These are phyloP conservation scores for Colletotrichum nymphaeae DNA, from an alignment of 2,329 filamentous ascomycete species.

Conservation along the genomic window DNA sequence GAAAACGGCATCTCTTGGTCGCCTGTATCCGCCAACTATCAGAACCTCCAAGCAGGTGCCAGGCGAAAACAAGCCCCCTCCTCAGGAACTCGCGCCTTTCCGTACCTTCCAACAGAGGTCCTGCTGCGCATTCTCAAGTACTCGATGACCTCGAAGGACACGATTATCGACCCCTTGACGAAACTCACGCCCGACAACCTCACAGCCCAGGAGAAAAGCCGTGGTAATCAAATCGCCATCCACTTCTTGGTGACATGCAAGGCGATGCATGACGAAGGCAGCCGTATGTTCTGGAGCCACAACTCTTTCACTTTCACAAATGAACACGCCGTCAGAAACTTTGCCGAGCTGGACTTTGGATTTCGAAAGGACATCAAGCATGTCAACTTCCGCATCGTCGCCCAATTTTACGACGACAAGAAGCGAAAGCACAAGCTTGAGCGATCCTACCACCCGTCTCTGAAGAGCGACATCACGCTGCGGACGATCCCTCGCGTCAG, in stretches of 20 bases:
- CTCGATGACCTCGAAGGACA: slow-evolving; percentile 58
- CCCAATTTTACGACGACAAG: slow-evolving; percentile 65
- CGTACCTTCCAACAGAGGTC: slow-evolving; percentile 63
- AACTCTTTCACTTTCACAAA: slow-evolving; percentile 68
- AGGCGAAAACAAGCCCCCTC: slow-evolving; percentile 43
- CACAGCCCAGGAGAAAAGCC: slow-evolving; percentile 54
- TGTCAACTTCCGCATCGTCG: slow-evolving; percentile 64
- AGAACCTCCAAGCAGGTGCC: slow-evolving; percentile 22
- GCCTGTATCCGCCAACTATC: slow-evolving; percentile 46
- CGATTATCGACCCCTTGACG: slow-evolving; percentile 67
- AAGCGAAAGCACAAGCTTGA: slow-evolving; percentile 53
- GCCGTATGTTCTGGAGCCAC: slow-evolving; percentile 60
- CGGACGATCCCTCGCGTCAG: slow-evolving; percentile 55
- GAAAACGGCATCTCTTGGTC: slow-evolving; percentile 66
- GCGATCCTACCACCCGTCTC: slow-evolving; percentile 54
- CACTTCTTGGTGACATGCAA: slow-evolving; percentile 64
- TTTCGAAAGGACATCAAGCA: slow-evolving; percentile 57
- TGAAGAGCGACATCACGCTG: slow-evolving; percentile 55
- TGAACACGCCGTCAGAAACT: slow-evolving; percentile 60
- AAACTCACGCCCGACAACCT: slow-evolving; percentile 55
- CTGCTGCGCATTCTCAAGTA: slow-evolving; percentile 63
- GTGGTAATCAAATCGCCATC: slow-evolving; percentile 62
- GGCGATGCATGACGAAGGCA: slow-evolving; percentile 61
- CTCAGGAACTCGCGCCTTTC: slow-evolving; percentile 41
- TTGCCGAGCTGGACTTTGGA: slow-evolving; percentile 55